These are phyloP conservation scores for Mortierella sp. DNA, from an alignment of 371 early-diverging fungal species.

Conservation along the genomic window DNA sequence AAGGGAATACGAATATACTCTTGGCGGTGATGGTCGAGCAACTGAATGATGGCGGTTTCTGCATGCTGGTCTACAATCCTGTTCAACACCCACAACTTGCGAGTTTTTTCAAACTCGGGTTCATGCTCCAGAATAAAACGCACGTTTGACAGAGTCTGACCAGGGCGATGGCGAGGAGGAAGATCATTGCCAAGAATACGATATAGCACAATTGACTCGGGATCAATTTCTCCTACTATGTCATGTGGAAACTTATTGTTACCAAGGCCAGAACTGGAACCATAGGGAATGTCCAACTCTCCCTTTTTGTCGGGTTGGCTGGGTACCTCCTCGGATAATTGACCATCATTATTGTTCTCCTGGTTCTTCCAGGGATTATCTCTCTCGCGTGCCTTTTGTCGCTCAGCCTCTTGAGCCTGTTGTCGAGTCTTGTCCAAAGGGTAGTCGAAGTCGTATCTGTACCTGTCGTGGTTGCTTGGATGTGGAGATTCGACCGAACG, in stretches of 20 bases:
- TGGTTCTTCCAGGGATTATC: constrained; percentile 15
- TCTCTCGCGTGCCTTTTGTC: constrained; percentile 28
- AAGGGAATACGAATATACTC: constrained; percentile 75
- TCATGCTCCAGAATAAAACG: constrained; percentile 79
- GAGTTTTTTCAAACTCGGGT: constrained; percentile 69
- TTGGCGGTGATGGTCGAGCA: constrained; percentile 67
- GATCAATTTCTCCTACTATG: constrained; percentile 24
- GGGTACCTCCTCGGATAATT: constrained; percentile 1
- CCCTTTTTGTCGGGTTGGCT: constrained; percentile 5
- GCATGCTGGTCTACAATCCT: constrained; percentile 73
- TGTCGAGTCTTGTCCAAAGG: constrained; percentile 42
- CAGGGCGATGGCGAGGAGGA: constrained; percentile 77
- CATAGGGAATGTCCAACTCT: constrained; percentile 2
- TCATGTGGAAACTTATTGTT: not conserved
- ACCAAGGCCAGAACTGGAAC: constrained; percentile 1
- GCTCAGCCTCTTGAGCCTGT: constrained; percentile 45
- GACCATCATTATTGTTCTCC: constrained; percentile 3
- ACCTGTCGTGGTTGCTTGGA: constrained; percentile 47
- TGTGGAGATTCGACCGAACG: constrained; percentile 17
- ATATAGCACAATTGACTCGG: constrained; percentile 70
- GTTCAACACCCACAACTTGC: constrained; percentile 76
- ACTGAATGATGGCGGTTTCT: constrained; percentile 67
- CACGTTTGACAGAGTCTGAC: constrained; percentile 75
- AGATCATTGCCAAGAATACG: constrained; percentile 81
- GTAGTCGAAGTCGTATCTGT: constrained; percentile 45